These are phyloP conservation scores for Corrigiola litoralis DNA, from an alignment of 179 eudicot genomes.

Conservation along the genomic window DNA sequence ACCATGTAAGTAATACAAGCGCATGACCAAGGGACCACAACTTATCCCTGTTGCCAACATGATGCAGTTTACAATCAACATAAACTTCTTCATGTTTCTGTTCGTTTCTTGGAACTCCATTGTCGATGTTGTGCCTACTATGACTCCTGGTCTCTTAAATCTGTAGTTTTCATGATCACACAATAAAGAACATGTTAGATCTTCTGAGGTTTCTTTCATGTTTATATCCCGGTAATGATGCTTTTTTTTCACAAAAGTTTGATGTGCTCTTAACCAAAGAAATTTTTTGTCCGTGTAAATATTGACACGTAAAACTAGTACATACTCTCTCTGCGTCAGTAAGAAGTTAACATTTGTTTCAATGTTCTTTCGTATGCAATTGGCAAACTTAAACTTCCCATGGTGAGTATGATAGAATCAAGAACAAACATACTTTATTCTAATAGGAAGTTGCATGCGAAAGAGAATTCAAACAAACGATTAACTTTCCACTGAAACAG, in stretches of 20 bases:
- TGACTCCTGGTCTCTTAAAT: not conserved
- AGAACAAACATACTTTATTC: no score
- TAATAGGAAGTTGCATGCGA: no score
- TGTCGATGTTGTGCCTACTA: not conserved
- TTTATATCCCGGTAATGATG: not conserved
- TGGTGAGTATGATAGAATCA: no score
- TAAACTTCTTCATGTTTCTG: conserved; percentile 9
- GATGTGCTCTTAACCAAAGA: no score
- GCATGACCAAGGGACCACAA: conserved; percentile 53
- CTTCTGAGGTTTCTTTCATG: not conserved
- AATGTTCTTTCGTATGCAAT: no score
- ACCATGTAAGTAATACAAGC: conserved; percentile 62
- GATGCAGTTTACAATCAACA: conserved; percentile 29
- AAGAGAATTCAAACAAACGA: no score
- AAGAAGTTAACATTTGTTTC: no score
- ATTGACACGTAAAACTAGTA: no score
- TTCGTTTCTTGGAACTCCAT: conserved; percentile 1
- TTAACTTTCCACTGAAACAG: no score
- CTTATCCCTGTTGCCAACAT: conserved; percentile 39
- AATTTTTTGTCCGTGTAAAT: no score
- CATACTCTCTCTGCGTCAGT: no score
- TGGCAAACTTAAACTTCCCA: no score
- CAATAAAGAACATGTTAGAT: not conserved
- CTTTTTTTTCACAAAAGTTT: not conserved
- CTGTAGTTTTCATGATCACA: conserved; percentile 8